phyloP scores from a whole-genome alignment of 768 basidiomycete species.

The Austroboletus festivus region DNA sequence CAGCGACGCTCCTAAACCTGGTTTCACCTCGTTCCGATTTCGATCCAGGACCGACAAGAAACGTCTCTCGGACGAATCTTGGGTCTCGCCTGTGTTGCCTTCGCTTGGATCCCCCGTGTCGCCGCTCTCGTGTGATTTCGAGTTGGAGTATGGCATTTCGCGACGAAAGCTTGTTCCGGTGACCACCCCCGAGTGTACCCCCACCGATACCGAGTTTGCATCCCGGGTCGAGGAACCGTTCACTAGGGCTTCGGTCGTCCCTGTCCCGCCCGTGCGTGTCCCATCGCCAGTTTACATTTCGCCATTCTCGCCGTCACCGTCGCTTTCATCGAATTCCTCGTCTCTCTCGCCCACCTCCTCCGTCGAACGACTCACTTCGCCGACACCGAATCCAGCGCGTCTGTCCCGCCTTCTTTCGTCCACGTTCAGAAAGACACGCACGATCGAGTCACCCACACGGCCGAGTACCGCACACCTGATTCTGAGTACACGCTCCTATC shows the following conservation, averaged over 20 bases:
- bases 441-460: constrained; percentile 4
- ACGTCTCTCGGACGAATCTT: constrained; percentile 27
- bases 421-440: constrained; percentile 13
- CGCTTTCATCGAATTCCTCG: constrained; percentile 8
- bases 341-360: constrained; percentile 16
- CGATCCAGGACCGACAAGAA: constrained; percentile 4
- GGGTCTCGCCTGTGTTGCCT: constrained; percentile 20
- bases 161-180: constrained; percentile 16
- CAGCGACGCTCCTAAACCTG: constrained; percentile 6
- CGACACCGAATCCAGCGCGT: constrained; percentile 4
- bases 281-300: constrained; percentile 22
- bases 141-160: constrained; percentile 7
- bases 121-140: constrained; percentile 9
- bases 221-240: constrained; percentile 3
- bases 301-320: constrained; percentile 18
- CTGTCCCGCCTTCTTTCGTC: constrained; percentile 24
- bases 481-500: constrained; percentile 16
- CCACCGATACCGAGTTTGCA: constrained; percentile 22
- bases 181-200: constrained; percentile 17
- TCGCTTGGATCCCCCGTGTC: constrained; percentile 4
- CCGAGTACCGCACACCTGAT: constrained; percentile 18
- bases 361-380: constrained; percentile 8
- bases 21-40: constrained; percentile 4
- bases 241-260: not conserved
- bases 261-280: constrained; percentile 14